phyloP scores from a whole-genome alignment of 192 early-diverging fungal species.

The Coemansia reversa region DNA sequence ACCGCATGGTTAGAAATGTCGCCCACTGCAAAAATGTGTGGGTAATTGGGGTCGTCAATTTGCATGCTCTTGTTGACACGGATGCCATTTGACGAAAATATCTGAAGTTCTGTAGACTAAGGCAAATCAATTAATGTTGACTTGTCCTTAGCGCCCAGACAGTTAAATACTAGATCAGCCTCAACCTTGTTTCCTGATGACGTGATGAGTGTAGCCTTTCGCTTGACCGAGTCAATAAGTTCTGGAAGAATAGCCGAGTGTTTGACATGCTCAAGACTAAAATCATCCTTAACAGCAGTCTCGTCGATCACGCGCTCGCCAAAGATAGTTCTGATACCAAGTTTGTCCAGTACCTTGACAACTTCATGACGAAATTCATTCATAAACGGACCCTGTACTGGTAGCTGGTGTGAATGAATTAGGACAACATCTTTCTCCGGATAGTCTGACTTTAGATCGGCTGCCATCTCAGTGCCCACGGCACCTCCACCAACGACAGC shows the following conservation, averaged over 20 bases:
- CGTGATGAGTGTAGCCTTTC: conserved; percentile 34
- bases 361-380: conserved; percentile 58
- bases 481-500: conserved; percentile 74
- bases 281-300: conserved; percentile 14
- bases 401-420: conserved; percentile 57
- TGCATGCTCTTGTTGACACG: conserved; percentile 60
- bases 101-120: conserved; percentile 21
- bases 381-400: conserved; percentile 50
- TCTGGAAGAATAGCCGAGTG: conserved; percentile 34
- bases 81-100: conserved; percentile 43
- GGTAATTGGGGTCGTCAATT: conserved; percentile 60
- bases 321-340: conserved; percentile 54
- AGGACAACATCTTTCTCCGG: conserved; percentile 42
- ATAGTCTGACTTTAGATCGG: conserved; percentile 56
- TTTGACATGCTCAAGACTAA: conserved; percentile 23
- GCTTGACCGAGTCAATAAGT: conserved; percentile 47
- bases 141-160: conserved; percentile 34
- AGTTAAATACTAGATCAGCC: conserved; percentile 43
- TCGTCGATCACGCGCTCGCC: conserved; percentile 53
- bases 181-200: conserved; percentile 22
- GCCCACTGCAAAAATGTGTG: conserved; percentile 73
- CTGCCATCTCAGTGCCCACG: conserved; percentile 73
- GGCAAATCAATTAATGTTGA: conserved; percentile 35
- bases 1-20: conserved; percentile 59
- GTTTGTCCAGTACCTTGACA: conserved; percentile 35